A percentile compares a stretch with the other conserved stretches of the same genome.
phyloP scores from a whole-genome alignment of 306 rosid genomes.

The Gastrolobium bilobum region DNA sequence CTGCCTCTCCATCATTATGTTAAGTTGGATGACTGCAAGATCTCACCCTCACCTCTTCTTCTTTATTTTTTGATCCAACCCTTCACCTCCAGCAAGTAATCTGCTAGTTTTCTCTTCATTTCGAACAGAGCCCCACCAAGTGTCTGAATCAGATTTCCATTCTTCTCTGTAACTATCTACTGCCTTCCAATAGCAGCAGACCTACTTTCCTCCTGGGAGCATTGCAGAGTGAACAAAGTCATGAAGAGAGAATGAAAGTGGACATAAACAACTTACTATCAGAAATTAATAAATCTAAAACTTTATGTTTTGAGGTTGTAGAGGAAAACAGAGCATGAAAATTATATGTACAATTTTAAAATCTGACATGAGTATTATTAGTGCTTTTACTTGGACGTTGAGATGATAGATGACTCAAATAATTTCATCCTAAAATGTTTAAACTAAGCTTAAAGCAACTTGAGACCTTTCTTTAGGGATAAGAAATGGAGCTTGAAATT shows the following conservation, averaged over 20 bases:
- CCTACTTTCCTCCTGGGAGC: too few relatives aligned
- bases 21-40: too few relatives aligned
- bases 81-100: conserved; percentile 90
- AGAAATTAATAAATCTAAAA: too few relatives aligned
- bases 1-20: too few relatives aligned
- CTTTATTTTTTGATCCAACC: conserved; percentile 84
- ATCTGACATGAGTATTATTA: background rate
- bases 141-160: conserved; percentile 64
- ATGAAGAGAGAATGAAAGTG: too few relatives aligned
- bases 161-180: conserved; percentile 68
- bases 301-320: too few relatives aligned
- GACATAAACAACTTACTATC: too few relatives aligned
- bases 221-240: too few relatives aligned
- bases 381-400: conserved; percentile 34
- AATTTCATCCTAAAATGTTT: conserved; percentile 34
- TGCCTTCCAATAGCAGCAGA: conserved; percentile 70
- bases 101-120: conserved; percentile 89
- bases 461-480: conserved; percentile 10
- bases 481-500: conserved; percentile 31
- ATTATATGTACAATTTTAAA: too few relatives aligned
- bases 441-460: conserved; percentile 37
- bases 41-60: conserved; percentile 88
- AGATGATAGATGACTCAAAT: conserved; percentile 20
- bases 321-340: too few relatives aligned
- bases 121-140: conserved; percentile 66